Evolutionary conservation across 2,329 filamentous ascomycete genomes (phyloP).

Genomic region (Trichoderma simmonsii): DNA sequence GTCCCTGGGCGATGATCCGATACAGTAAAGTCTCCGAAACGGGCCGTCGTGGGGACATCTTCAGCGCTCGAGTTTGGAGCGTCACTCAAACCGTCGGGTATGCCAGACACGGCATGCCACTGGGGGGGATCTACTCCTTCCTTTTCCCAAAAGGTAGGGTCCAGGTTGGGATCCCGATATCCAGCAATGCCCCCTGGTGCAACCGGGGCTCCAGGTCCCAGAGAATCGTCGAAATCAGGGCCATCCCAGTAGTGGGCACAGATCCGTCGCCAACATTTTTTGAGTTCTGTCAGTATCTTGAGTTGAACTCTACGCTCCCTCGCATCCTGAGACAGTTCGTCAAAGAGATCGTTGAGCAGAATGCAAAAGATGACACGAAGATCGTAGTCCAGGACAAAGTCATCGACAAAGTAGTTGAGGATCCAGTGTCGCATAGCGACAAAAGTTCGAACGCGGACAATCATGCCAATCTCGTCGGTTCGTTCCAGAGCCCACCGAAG

Average conservation of each 20-base stretch:
- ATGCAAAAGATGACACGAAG: conserved; percentile 77
- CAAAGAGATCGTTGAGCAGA: conserved; percentile 67
- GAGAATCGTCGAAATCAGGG: conserved; percentile 60
- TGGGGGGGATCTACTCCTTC: conserved; percentile 44
- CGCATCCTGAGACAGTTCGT: conserved; percentile 49
- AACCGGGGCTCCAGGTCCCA: conserved; percentile 64
- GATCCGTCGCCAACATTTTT: conserved; percentile 94
- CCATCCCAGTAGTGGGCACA: conserved; percentile 88
- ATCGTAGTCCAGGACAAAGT: conserved; percentile 75
- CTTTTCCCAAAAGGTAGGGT: conserved; percentile 53
- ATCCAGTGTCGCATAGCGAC: conserved; percentile 97
- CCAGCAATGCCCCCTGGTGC: conserved; percentile 71
- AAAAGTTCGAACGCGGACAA: conserved; percentile 94
- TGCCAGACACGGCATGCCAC: conserved; percentile 32
- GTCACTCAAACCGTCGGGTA: conserved; percentile 26
- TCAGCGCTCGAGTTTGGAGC: conserved; percentile 45
- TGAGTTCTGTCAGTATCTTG: conserved; percentile 89
- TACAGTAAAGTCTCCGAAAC: conserved; percentile 46
- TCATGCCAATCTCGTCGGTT: conserved; percentile 78
- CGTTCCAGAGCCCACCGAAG: conserved; percentile 82
- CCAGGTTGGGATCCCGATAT: conserved; percentile 52
- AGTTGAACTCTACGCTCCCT: conserved; percentile 54
- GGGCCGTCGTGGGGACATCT: conserved; percentile 44
- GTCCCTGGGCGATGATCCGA: conserved; percentile 46
- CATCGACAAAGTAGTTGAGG: conserved; percentile 94